Percentiles rank a stretch among this genome's conserved stretches.
phyloP scores from a whole-genome alignment of 345 rosid species.

The Alliaria petiolata region DNA sequence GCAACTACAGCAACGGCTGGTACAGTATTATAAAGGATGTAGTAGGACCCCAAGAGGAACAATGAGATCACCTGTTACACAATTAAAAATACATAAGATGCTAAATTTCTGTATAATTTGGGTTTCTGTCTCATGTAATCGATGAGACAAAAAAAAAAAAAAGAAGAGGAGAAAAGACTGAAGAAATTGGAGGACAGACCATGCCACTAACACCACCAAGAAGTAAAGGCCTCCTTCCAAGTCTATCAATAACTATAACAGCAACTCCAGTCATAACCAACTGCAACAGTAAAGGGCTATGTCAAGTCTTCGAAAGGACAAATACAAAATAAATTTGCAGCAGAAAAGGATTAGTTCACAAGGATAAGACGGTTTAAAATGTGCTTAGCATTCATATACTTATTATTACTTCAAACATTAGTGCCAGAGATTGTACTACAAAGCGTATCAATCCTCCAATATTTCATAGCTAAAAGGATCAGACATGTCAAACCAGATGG shows the following conservation, averaged over 20 bases:
- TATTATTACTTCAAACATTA: background rate
- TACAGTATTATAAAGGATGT: slow-evolving; percentile 60
- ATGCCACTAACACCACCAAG: slow-evolving; percentile 95
- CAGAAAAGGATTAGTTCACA: background rate
- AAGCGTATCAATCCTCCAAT: background rate
- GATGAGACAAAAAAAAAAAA: background rate
- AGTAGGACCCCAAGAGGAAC: slow-evolving; percentile 90
- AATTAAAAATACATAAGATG: background rate
- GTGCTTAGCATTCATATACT: background rate
- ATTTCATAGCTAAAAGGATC: background rate
- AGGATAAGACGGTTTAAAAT: background rate
- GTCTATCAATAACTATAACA: slow-evolving; percentile 77
- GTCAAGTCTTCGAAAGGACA: background rate
- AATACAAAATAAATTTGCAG: background rate
- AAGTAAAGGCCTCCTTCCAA: slow-evolving; percentile 94
- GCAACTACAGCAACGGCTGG: slow-evolving; percentile 73
- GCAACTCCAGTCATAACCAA: slow-evolving; percentile 90
- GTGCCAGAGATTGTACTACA: slow-evolving; percentile 3
- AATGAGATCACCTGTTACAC: slow-evolving; percentile 65
- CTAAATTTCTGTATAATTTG: background rate
- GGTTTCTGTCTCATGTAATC: background rate
- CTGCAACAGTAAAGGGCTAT: slow-evolving; percentile 37
- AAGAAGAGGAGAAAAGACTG: background rate
- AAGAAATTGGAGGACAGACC: slow-evolving; percentile 37
- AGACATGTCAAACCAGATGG: background rate